phyloP scores from a whole-genome alignment of 2,329 filamentous ascomycete genomes.

The Alternaria incomplexa region DNA sequence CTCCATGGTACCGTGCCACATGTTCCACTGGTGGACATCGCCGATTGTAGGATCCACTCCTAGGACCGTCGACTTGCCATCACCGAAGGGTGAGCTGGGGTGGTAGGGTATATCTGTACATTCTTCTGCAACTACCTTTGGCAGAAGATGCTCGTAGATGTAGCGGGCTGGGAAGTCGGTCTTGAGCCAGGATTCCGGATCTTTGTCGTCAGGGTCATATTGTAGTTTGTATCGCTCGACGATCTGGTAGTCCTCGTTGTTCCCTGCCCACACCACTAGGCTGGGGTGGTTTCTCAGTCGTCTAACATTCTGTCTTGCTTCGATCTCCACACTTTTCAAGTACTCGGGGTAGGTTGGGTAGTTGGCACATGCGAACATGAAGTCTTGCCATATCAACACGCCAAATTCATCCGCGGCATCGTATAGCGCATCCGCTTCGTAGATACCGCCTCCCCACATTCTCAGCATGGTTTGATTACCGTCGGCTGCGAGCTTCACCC shows the following conservation, averaged over 20 bases:
- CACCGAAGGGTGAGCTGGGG: conserved; percentile 83
- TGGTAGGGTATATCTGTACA: conserved; percentile 73
- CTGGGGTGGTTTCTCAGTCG: conserved; percentile 83
- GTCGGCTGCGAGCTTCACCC: conserved; percentile 76
- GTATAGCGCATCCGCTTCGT: conserved; percentile 76
- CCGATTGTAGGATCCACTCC: conserved; percentile 72
- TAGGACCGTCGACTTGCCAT: conserved; percentile 66
- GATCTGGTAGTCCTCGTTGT: conserved; percentile 94
- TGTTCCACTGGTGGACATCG: conserved; percentile 94
- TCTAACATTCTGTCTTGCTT: conserved; percentile 68
- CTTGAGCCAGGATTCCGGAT: conserved; percentile 82
- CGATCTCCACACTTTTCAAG: conserved; percentile 55
- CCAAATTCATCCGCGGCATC: conserved; percentile 78
- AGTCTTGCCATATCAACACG: conserved; percentile 85
- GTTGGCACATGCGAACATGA: conserved; percentile 73
- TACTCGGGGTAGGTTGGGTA: conserved; percentile 68
- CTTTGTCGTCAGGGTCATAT: conserved; percentile 78
- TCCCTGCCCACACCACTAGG: conserved; percentile 86
- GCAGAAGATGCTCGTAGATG: conserved; percentile 82
- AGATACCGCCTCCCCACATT: conserved; percentile 82
- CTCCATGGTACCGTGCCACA: conserved; percentile 94
- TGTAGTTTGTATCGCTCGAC: conserved; percentile 74
- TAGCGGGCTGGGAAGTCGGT: conserved; percentile 89
- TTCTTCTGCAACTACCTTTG: conserved; percentile 71
- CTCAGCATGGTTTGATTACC: conserved; percentile 83